Evolutionary conservation across 306 rosid genomes (phyloP).

Genomic region (Sechiopsis laciniata): DNA sequence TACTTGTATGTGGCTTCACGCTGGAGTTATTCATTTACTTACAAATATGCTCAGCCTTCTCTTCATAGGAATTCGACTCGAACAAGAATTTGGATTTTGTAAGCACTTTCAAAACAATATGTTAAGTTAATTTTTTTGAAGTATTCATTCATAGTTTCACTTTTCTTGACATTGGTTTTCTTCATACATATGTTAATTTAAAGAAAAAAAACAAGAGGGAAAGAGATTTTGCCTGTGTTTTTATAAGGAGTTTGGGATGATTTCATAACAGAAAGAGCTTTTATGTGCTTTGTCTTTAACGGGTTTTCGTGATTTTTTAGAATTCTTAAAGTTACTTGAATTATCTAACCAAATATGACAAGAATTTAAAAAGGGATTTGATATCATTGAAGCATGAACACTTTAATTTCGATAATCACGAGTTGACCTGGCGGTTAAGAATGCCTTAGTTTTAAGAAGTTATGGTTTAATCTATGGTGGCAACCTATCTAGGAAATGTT

Average conservation of each 20-base stretch:
- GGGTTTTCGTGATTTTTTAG: background rate
- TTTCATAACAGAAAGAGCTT: background rate
- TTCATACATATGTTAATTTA: no score
- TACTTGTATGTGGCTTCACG: conserved; percentile 91
- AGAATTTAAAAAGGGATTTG: background rate
- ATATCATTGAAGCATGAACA: background rate
- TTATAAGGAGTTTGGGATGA: background rate
- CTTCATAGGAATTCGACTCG: conserved; percentile 66
- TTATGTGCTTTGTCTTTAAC: background rate
- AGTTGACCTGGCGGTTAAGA: no score
- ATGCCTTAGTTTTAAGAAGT: no score
- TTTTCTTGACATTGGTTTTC: background rate
- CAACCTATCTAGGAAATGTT: no score
- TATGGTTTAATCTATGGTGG: no score
- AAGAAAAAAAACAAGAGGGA: background rate
- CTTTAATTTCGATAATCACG: background rate
- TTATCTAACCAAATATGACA: background rate
- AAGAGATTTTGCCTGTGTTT: background rate
- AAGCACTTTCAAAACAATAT: conserved; percentile 24
- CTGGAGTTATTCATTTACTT: conserved; percentile 70
- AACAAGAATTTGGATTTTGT: conserved; percentile 86
- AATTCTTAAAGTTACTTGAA: background rate
- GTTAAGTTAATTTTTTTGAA: background rate
- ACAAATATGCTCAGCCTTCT: conserved; percentile 78
- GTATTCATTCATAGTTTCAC: background rate